Percentiles rank a stretch among this genome's conserved stretches.
Conservation (phyloP, 2,329 filamentous ascomycete genomes). For the Gremmenia infestans region DNA sequence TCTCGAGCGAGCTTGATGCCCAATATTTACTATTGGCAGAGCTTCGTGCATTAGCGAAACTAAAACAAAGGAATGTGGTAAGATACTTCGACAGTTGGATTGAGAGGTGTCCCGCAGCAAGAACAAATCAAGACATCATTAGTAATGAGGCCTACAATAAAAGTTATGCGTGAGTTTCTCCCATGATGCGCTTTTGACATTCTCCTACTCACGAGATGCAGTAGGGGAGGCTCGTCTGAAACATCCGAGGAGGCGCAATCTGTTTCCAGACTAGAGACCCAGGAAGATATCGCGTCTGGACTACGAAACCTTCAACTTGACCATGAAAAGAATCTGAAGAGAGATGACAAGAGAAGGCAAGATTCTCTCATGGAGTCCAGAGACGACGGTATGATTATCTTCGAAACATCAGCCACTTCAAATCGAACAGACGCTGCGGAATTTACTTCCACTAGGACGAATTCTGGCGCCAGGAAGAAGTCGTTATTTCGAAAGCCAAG, state of each 20-base stretch:
- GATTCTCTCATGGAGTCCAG: neutral
- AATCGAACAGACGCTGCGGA: neutral
- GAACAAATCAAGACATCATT: neutral
- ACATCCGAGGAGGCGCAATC: neutral
- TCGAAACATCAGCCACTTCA: neutral
- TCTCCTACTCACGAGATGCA: neutral
- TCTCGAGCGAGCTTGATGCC: conserved; percentile 37
- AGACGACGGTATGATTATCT: conserved; percentile 1
- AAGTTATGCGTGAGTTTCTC: neutral
- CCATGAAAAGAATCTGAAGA: conserved; percentile 2
- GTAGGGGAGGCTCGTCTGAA: neutral
- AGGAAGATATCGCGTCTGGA: neutral
- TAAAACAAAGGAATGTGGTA: conserved; percentile 63
- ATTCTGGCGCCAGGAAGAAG: neutral
- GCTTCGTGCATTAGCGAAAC: conserved; percentile 46
- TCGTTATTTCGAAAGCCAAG: conserved; percentile 8
- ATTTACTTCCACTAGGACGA: neutral
- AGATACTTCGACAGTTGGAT: conserved; percentile 63
- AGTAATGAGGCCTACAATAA: neutral
- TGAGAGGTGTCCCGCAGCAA: conserved; percentile 37
- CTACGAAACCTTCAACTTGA: neutral
- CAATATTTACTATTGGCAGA: conserved; percentile 43
- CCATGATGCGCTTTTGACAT: neutral
- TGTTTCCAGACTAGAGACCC: neutral
- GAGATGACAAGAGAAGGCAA: neutral